These are phyloP conservation scores for Thielaviopsis ethacetica DNA, from an alignment of 2,329 filamentous ascomycete species.

Conservation along the genomic window DNA sequence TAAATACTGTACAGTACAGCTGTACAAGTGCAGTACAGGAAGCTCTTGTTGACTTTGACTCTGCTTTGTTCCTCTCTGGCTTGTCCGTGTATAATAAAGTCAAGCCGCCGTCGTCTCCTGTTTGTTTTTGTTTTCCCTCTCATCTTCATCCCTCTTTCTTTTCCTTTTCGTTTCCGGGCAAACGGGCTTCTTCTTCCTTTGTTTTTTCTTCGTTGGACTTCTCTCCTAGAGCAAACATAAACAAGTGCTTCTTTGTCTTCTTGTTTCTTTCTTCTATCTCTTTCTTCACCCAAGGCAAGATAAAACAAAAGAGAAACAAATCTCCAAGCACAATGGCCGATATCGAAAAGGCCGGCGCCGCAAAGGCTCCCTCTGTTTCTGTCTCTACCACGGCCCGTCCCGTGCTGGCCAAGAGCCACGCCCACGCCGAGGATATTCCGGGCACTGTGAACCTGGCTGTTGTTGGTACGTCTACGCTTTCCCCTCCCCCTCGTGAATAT, in stretches of 20 bases:
- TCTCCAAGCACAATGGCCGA: not conserved
- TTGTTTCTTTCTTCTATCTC: not conserved
- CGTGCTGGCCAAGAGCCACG: slow-evolving; percentile 25
- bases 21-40: too few relatives aligned
- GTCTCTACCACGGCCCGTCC: not conserved
- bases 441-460: slow-evolving; percentile 37
- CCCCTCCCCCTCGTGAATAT: not conserved
- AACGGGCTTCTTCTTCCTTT: not conserved
- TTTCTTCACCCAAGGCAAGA: not conserved
- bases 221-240: too few relatives aligned
- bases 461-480: slow-evolving; percentile 15
- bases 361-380: not conserved
- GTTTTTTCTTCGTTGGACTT: not conserved
- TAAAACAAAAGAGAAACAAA: not conserved
- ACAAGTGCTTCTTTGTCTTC: not conserved
- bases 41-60: too few relatives aligned
- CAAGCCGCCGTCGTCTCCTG: too few relatives aligned
- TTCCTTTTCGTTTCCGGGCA: not conserved
- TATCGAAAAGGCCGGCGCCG: slow-evolving; percentile 1
- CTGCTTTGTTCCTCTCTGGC: too few relatives aligned
- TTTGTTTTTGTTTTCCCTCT: too few relatives aligned
- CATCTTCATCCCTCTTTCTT: not conserved
- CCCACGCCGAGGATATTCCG: slow-evolving; percentile 37
- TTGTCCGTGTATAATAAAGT: too few relatives aligned
- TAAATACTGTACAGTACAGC: too few relatives aligned